phyloP scores from a whole-genome alignment of 139 green algal species.

The Chlamydomonas schloesseri region DNA sequence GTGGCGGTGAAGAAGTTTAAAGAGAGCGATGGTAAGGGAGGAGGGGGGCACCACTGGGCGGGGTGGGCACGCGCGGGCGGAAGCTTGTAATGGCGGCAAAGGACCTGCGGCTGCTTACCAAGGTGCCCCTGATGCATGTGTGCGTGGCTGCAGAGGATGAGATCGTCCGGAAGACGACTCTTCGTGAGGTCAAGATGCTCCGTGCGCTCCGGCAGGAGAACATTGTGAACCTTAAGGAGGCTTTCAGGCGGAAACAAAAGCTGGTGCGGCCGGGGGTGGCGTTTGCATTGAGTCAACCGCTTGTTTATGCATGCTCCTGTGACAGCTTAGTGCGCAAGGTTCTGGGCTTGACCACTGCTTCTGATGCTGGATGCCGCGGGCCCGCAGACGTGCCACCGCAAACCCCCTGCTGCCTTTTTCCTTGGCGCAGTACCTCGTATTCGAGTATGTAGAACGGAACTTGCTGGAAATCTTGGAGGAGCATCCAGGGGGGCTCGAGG shows the following conservation, averaged over 20 bases:
- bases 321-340: no score
- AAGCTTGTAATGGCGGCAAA: background rate
- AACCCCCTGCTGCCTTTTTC: no score
- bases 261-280: slow-evolving; percentile 66
- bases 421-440: slow-evolving; percentile 92
- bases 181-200: slow-evolving; percentile 91
- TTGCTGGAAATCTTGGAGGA: slow-evolving; percentile 86
- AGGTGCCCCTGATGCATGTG: background rate
- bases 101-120: background rate
- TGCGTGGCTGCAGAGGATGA: slow-evolving; percentile 74
- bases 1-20: slow-evolving; percentile 96
- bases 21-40: slow-evolving; percentile 78
- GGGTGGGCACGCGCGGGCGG: no score
- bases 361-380: no score
- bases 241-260: slow-evolving; percentile 84
- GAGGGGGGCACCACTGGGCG: background rate
- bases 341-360: no score
- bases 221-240: slow-evolving; percentile 92
- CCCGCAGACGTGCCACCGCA: no score
- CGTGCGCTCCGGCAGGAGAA: slow-evolving; percentile 82
- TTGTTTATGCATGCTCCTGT: no score
- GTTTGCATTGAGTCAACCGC: no score
- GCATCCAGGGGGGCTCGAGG: slow-evolving; percentile 64
- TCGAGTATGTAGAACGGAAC: slow-evolving; percentile 92
- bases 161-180: slow-evolving; percentile 87